Evolutionary conservation across 768 basidiomycete genomes (phyloP).

Genomic region (Mycena rebaudengoi): DNA sequence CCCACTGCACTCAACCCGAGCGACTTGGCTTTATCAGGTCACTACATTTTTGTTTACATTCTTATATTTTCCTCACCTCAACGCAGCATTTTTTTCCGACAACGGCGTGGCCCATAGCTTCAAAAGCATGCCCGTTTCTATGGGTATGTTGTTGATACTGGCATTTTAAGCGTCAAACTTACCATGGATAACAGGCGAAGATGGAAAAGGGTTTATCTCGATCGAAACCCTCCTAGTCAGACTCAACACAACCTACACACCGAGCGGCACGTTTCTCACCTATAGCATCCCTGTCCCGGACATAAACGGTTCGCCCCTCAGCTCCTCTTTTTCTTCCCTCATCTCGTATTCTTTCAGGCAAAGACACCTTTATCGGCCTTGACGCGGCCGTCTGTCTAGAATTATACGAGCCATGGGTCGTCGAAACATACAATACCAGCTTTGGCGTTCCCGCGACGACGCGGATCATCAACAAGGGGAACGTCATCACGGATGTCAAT

Average conservation of each 20-base stretch:
- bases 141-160: slow-evolving; percentile 13
- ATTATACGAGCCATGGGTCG: slow-evolving; percentile 51
- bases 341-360: slow-evolving; percentile 13
- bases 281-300: slow-evolving; percentile 27
- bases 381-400: slow-evolving; percentile 51
- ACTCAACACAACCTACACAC: slow-evolving; percentile 32
- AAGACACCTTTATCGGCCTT: slow-evolving; percentile 44
- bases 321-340: not conserved
- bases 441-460: slow-evolving; percentile 39
- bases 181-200: not conserved
- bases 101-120: slow-evolving; percentile 44
- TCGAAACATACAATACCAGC: slow-evolving; percentile 47
- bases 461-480: slow-evolving; percentile 42
- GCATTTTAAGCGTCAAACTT: not conserved
- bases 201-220: slow-evolving; percentile 29
- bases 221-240: slow-evolving; percentile 32
- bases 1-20: slow-evolving; percentile 32
- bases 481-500: slow-evolving; percentile 32
- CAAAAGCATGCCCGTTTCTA: slow-evolving; percentile 26
- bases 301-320: slow-evolving; percentile 24
- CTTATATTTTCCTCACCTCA: not conserved
- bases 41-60: not conserved
- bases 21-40: slow-evolving; percentile 36
- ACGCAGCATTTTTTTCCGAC: slow-evolving; percentile 42
- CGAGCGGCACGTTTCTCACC: slow-evolving; percentile 28